phyloP scores from a whole-genome alignment of 371 early-diverging fungal species.

The Lichtheimia corymbifera region DNA sequence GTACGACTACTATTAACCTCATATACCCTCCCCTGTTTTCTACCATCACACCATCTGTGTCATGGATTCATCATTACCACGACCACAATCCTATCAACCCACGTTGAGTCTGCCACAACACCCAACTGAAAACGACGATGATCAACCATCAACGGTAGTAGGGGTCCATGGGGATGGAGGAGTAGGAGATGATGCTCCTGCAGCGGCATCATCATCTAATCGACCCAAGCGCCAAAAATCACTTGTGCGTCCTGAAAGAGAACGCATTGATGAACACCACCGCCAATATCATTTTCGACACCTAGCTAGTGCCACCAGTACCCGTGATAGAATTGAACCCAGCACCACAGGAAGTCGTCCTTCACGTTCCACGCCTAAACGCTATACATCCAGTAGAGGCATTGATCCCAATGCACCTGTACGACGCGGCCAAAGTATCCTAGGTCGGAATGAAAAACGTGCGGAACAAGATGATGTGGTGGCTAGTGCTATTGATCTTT shows the following conservation, averaged over 20 bases:
- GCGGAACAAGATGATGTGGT: constrained; percentile 22
- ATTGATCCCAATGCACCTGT: constrained; percentile 17
- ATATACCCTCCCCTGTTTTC: too few relatives aligned
- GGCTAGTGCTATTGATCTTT: constrained; percentile 18
- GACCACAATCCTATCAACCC: constrained; percentile 1
- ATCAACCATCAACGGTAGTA: constrained; percentile 1
- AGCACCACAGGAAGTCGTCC: constrained; percentile 43
- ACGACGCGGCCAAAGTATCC: constrained; percentile 44
- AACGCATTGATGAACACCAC: constrained; percentile 55
- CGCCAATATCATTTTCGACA: constrained; percentile 59
- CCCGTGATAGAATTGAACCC: constrained; percentile 15
- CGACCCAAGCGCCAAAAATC: constrained; percentile 58
- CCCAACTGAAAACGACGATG: constrained; percentile 1
- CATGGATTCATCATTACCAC: neutral
- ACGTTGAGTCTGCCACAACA: neutral
- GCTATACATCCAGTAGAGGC: constrained; percentile 11
- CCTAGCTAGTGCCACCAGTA: constrained; percentile 29
- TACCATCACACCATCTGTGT: neutral
- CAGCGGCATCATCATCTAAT: neutral
- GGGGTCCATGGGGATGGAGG: neutral
- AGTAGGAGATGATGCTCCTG: neutral
- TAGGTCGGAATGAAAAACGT: constrained; percentile 38
- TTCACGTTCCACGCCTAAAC: constrained; percentile 1
- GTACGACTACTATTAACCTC: too few relatives aligned
- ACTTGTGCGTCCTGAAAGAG: constrained; percentile 71